phyloP scores from a whole-genome alignment of 305 asterid species.

The Fraxinus angustifolia region DNA sequence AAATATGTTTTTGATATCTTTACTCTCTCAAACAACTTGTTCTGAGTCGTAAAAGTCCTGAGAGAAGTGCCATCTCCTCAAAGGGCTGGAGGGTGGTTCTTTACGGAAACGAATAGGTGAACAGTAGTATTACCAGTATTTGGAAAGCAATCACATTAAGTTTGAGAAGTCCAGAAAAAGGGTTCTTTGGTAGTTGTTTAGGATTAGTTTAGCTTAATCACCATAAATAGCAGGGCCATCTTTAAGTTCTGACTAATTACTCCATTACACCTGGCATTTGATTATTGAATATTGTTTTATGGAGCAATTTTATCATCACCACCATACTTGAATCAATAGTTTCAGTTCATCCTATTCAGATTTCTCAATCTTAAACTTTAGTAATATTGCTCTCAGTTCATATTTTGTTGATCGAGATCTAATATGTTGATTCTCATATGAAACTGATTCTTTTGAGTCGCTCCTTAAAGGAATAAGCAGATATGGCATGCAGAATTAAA shows the following conservation, averaged over 20 bases:
- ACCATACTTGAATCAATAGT: neutral
- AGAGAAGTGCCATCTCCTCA: neutral
- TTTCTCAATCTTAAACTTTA: neutral
- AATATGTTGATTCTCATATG: neutral
- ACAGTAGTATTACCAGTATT: neutral
- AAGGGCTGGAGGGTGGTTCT: neutral
- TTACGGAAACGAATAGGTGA: neutral
- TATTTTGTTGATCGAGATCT: neutral
- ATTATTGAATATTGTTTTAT: neutral
- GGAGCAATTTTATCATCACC: neutral
- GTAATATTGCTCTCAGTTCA: neutral
- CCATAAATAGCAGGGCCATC: neutral
- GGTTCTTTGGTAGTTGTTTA: neutral
- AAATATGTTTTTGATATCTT: neutral
- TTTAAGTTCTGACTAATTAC: neutral
- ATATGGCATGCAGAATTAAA: neutral
- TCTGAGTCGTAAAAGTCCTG: neutral
- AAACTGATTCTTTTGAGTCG: neutral
- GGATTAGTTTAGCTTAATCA: neutral
- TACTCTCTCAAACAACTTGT: neutral
- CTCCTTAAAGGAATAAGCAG: neutral
- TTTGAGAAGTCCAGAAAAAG: neutral
- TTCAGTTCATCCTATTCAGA: neutral
- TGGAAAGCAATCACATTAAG: neutral
- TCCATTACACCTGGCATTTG: neutral